These are phyloP conservation scores for Myochromella boudieri DNA, from an alignment of 768 basidiomycete species.

Conservation along the genomic window DNA sequence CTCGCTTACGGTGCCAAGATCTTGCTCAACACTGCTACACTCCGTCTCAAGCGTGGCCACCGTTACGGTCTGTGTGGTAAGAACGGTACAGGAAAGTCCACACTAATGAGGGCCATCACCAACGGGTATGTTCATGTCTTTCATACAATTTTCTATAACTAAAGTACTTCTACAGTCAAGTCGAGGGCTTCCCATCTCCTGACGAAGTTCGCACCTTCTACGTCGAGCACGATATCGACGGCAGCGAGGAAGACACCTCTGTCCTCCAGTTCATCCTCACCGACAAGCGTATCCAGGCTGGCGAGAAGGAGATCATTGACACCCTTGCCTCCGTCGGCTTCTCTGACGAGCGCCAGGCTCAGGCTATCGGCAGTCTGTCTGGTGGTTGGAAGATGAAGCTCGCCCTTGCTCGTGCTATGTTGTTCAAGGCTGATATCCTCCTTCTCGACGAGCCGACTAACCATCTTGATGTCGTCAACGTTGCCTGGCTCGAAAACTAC, in stretches of 20 bases:
- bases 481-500: conserved; percentile 96
- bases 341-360: conserved; percentile 79
- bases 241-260: conserved; percentile 88
- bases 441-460: conserved; percentile 96
- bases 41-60: conserved; percentile 97
- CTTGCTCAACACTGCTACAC: conserved; percentile 91
- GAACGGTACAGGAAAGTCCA: conserved; percentile 98
- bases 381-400: conserved; percentile 99
- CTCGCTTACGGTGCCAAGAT: conserved; percentile 99
- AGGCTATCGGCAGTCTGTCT: conserved; percentile 86
- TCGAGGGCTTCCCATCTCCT: conserved; percentile 97
- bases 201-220: conserved; percentile 98
- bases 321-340: conserved; percentile 93
- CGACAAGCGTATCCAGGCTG: conserved; percentile 80
- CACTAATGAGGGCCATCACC: conserved; percentile 90
- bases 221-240: conserved; percentile 99
- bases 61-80: conserved; percentile 98
- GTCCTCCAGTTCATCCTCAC: conserved; percentile 85
- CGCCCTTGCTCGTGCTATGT: conserved; percentile 93
- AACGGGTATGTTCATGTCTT: conserved; percentile 53
- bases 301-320: conserved; percentile 68
- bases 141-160: conserved; percentile 12
- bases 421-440: conserved; percentile 97
- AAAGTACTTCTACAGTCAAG: conserved; percentile 56
- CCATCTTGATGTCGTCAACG: conserved; percentile 95